phyloP scores from a whole-genome alignment of 148 eudicot genomes.

The Camellia granthamiana region DNA sequence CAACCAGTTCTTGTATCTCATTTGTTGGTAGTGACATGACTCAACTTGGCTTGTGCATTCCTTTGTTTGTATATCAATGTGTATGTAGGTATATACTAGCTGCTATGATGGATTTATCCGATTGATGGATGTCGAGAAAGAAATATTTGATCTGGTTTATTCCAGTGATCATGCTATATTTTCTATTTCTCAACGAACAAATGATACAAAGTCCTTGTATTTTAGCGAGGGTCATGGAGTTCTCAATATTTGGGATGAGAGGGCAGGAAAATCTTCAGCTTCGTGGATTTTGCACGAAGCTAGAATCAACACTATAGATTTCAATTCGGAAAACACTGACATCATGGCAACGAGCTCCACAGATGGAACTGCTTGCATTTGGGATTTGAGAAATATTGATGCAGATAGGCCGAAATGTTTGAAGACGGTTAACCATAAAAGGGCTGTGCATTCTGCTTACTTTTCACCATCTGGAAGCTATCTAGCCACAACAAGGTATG shows the following conservation, averaged over 20 bases:
- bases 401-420: constrained; percentile 32
- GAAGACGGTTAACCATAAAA: constrained; percentile 19
- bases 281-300: too few relatives aligned
- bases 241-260: too few relatives aligned
- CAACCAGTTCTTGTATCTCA: too few relatives aligned
- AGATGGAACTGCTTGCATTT: constrained; percentile 66
- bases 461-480: too few relatives aligned
- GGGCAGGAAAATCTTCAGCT: too few relatives aligned
- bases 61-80: too few relatives aligned
- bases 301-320: constrained; percentile 31
- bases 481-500: too few relatives aligned
- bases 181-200: constrained; percentile 60
- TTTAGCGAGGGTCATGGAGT: too few relatives aligned
- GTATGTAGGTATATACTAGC: too few relatives aligned
- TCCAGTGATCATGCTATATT: constrained; percentile 37
- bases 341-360: constrained; percentile 81
- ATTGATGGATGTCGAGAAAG: constrained; percentile 70
- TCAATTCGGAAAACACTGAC: constrained; percentile 47
- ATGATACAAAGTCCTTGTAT: constrained; percentile 21
- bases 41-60: too few relatives aligned
- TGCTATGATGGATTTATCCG: constrained; percentile 26
- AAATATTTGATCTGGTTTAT: constrained; percentile 52
- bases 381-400: constrained; percentile 76
- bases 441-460: too few relatives aligned
- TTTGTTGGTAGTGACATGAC: too few relatives aligned